Evolutionary conservation across 2,329 filamentous ascomycete genomes (phyloP).

Genomic region (Akanthomyces uredinophilus): DNA sequence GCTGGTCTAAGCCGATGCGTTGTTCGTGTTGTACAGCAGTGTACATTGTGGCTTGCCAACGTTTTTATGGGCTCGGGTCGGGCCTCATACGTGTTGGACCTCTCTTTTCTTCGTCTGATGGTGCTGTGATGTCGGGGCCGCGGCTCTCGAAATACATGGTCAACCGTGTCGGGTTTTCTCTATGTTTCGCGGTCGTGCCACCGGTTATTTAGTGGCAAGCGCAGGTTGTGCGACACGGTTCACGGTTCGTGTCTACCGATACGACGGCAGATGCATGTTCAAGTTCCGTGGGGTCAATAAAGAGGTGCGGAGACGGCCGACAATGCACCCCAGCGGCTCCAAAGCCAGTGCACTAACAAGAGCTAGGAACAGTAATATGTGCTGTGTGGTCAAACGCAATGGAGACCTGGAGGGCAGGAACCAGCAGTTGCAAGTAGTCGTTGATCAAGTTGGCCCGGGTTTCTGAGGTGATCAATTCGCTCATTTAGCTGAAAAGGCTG

Average conservation of each 20-base stretch:
- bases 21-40: neutral
- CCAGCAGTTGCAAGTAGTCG: neutral
- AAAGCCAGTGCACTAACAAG: constrained; percentile 3
- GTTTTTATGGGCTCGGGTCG: neutral
- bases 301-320: constrained; percentile 5
- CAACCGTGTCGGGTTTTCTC: neutral
- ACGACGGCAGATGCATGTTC: neutral
- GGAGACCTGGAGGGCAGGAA: neutral
- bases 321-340: neutral
- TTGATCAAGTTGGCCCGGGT: neutral
- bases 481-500: neutral
- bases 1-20: neutral
- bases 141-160: neutral
- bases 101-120: too few species aligned
- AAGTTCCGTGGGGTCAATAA: neutral
- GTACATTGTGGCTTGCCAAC: neutral
- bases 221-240: neutral
- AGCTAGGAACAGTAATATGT: neutral
- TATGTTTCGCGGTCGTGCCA: neutral
- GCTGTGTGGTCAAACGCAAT: neutral
- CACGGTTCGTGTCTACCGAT: neutral
- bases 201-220: neutral
- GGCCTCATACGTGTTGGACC: neutral
- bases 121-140: neutral
- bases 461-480: neutral